Percentiles rank a stretch among this genome's conserved stretches.
phyloP scores from a whole-genome alignment of 2,329 filamentous ascomycete species.

The Fusarium oligoseptatum region DNA sequence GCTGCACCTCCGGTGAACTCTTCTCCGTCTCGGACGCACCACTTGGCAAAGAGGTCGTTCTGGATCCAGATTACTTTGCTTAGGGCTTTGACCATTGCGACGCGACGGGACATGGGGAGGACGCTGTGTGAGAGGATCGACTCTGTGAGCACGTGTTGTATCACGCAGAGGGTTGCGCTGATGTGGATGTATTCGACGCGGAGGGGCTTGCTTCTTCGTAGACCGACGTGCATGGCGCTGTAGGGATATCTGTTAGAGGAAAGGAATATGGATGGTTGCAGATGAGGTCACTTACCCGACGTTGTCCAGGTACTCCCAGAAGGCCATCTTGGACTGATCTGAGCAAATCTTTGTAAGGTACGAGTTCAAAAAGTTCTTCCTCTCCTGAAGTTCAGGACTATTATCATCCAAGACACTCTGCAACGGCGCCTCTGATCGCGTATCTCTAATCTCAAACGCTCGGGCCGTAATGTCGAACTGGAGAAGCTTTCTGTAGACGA shows the following conservation, averaged over 20 bases:
- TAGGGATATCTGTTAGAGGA: background rate
- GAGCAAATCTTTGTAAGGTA: slow-evolving; percentile 28
- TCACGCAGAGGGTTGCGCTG: slow-evolving; percentile 28
- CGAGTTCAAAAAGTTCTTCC: slow-evolving; percentile 27
- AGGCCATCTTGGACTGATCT: slow-evolving; percentile 28
- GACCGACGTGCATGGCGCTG: slow-evolving; percentile 31
- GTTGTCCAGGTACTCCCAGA: slow-evolving; percentile 30
- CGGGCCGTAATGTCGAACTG: slow-evolving; percentile 31
- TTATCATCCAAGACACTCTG: slow-evolving; percentile 11
- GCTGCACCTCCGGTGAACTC: slow-evolving; percentile 11
- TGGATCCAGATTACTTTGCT: slow-evolving; percentile 36
- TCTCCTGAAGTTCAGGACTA: slow-evolving; percentile 17
- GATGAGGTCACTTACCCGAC: slow-evolving; percentile 15
- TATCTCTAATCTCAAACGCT: slow-evolving; percentile 24
- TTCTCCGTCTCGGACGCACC: slow-evolving; percentile 29
- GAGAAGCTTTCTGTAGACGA: slow-evolving; percentile 31
- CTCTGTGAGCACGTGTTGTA: slow-evolving; percentile 27
- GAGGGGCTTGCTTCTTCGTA: slow-evolving; percentile 19
- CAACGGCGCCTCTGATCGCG: slow-evolving; percentile 18
- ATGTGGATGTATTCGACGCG: slow-evolving; percentile 32
- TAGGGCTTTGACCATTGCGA: slow-evolving; percentile 27
- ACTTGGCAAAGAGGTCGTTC: slow-evolving; percentile 33
- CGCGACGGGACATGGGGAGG: slow-evolving; percentile 27
- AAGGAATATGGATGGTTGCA: background rate
- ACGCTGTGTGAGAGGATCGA: slow-evolving; percentile 23